Evolutionary conservation across 441 rosid genomes (phyloP).

Genomic region (Gossypium gossypioides): DNA sequence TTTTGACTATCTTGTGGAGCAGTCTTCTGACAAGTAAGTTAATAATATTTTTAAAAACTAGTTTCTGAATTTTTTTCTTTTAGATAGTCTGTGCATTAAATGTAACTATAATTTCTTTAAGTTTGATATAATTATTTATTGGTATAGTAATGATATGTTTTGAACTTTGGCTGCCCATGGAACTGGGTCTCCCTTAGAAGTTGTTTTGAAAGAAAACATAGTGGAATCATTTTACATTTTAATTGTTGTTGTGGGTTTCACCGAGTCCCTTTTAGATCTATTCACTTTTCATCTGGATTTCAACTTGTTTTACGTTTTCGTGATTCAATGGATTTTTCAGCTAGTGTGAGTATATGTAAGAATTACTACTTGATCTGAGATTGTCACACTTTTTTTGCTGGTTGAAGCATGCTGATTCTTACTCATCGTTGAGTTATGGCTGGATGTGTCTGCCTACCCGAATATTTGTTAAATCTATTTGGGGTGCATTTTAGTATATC

Average conservation of each 20-base stretch:
- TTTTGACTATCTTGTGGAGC: slow-evolving; percentile 87
- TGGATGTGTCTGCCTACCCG: not conserved
- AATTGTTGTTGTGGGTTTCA: not conserved
- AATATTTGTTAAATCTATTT: not conserved
- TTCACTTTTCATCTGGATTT: not conserved
- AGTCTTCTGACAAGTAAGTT: slow-evolving; percentile 71
- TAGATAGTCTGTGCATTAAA: not conserved
- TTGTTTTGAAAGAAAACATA: not conserved
- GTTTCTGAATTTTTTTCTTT: slow-evolving; percentile 8
- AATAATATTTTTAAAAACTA: not conserved
- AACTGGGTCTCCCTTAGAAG: not conserved
- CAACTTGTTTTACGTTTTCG: not conserved
- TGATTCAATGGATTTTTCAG: not conserved
- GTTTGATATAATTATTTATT: not conserved
- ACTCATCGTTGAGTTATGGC: not conserved
- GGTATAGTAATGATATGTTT: not conserved
- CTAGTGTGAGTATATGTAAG: not conserved
- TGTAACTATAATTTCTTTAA: not conserved
- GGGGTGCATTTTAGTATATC: not conserved
- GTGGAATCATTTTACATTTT: not conserved
- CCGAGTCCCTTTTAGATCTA: not conserved
- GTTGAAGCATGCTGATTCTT: not conserved
- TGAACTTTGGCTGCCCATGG: slow-evolving; percentile 3
- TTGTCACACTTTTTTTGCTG: not conserved
- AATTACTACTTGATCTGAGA: not conserved